Evolutionary conservation across 139 green algal genomes (phyloP).

Genomic region (Chlamydomonas urium): DNA sequence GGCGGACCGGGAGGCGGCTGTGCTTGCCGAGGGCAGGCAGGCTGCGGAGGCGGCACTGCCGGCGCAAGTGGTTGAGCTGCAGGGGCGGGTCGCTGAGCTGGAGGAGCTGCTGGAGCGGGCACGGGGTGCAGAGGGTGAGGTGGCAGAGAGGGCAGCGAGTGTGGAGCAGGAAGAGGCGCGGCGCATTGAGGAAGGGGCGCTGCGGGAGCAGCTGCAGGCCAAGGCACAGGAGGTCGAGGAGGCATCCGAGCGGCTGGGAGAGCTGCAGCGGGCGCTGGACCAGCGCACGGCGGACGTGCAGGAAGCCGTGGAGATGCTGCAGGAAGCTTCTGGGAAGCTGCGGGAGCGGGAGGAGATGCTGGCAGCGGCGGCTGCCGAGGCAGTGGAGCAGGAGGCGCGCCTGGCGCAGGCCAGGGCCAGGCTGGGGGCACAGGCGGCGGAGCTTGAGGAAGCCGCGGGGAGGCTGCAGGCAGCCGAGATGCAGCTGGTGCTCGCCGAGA

Average conservation of each 20-base stretch:
- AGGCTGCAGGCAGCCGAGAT: background rate
- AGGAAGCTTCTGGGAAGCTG: conserved; percentile 5
- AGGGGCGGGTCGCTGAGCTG: no score
- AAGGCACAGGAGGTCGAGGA: no score
- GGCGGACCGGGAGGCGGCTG: no score
- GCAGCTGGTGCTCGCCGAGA: no score
- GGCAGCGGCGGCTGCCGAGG: background rate
- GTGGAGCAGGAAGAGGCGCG: no score
- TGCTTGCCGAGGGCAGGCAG: no score
- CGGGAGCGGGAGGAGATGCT: no score
- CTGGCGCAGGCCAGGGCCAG: background rate
- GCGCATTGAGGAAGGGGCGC: no score
- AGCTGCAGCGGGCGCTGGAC: background rate
- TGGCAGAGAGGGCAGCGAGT: background rate
- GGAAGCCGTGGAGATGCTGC: background rate
- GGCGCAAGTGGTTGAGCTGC: no score
- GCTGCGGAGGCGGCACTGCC: no score
- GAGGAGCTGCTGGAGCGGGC: background rate
- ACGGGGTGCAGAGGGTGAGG: background rate
- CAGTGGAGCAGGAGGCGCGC: background rate
- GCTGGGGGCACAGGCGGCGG: background rate
- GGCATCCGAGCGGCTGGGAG: no score
- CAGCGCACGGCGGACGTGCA: background rate
- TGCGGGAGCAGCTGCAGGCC: no score
- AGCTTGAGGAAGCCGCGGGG: conserved; percentile 3